These are phyloP conservation scores for Erysimum cheiri DNA, from an alignment of 441 rosid genomes.

Conservation along the genomic window DNA sequence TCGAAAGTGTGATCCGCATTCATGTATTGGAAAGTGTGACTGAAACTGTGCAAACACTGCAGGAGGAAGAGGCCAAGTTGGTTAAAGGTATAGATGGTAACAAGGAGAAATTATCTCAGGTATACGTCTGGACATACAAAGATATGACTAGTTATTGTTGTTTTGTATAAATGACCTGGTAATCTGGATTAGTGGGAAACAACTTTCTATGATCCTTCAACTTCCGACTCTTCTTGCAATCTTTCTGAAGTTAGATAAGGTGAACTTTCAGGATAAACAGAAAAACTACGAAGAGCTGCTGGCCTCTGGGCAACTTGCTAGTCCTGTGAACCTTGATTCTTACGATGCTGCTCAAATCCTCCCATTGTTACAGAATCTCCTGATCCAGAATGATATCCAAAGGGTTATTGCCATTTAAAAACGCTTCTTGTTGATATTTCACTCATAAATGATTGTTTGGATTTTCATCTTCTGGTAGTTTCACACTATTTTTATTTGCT, in stretches of 20 bases:
- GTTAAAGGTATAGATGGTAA: background rate
- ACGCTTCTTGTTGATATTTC: background rate
- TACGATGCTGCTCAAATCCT: conserved; percentile 49
- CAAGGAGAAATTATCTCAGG: conserved; percentile 66
- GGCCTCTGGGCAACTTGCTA: conserved; percentile 43
- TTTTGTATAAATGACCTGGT: background rate
- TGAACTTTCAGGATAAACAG: conserved; percentile 2
- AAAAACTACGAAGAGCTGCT: background rate
- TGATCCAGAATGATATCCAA: conserved; percentile 66
- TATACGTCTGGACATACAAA: conserved; percentile 24
- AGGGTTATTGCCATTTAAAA: conserved; percentile 47
- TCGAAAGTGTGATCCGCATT: background rate
- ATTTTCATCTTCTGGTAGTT: background rate
- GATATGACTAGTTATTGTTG: background rate
- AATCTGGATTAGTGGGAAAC: background rate
- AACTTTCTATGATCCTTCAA: background rate
- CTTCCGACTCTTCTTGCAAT: conserved; percentile 4
- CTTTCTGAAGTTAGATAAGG: conserved; percentile 4
- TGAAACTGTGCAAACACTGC: background rate
- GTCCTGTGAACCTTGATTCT: conserved; percentile 37
- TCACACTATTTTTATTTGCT: background rate
- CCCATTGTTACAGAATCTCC: conserved; percentile 57
- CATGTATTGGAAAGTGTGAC: background rate
- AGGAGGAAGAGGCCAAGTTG: conserved; percentile 65
- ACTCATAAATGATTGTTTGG: background rate